phyloP scores from a whole-genome alignment of 1,284 basidiomycete genomes.

The Pterulicium gracile region DNA sequence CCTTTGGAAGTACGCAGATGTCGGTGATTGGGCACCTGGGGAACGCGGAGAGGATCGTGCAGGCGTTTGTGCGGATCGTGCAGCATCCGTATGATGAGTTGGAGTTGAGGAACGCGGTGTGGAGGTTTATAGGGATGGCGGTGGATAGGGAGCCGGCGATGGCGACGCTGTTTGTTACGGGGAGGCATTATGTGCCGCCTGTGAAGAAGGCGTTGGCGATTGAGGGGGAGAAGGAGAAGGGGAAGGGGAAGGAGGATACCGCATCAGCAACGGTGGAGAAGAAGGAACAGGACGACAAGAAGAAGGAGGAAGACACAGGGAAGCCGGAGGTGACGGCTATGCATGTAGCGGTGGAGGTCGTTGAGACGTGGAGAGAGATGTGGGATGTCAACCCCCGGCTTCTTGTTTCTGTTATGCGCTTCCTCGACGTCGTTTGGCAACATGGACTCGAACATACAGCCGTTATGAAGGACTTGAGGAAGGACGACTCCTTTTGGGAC shows the following conservation, averaged over 20 bases:
- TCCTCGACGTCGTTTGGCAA: conserved; percentile 76
- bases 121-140: conserved; percentile 76
- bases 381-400: conserved; percentile 72
- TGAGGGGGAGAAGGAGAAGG: conserved; percentile 30
- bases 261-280: conserved; percentile 10
- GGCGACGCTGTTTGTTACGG: conserved; percentile 73
- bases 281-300: conserved; percentile 15
- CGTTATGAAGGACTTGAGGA: conserved; percentile 44
- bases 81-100: conserved; percentile 65
- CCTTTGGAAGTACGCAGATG: conserved; percentile 47
- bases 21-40: conserved; percentile 64
- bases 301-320: conserved; percentile 14
- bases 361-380: conserved; percentile 58
- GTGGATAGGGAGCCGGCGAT: conserved; percentile 85
- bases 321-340: conserved; percentile 35
- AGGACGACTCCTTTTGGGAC: conserved; percentile 53
- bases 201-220: too few species aligned
- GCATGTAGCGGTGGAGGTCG: conserved; percentile 52
- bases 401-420: conserved; percentile 66
- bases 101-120: conserved; percentile 60
- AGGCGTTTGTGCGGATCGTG: conserved; percentile 51
- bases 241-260: conserved; percentile 15
- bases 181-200: conserved; percentile 44
- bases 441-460: conserved; percentile 69
- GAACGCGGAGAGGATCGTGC: conserved; percentile 57